phyloP scores from a whole-genome alignment of 306 rosid species.

The Carpinus fangiana region DNA sequence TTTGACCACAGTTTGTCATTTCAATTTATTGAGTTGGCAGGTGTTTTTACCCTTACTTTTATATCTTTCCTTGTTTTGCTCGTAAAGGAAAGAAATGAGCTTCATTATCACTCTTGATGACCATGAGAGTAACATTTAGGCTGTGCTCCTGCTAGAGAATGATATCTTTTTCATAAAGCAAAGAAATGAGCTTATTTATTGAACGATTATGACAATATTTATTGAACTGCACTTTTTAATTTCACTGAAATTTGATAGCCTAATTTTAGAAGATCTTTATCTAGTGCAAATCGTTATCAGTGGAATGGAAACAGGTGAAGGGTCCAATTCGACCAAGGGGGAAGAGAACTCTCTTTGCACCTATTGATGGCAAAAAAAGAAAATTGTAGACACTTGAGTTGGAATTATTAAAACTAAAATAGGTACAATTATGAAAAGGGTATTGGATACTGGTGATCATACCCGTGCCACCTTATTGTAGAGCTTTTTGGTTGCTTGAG shows the following conservation, averaged over 20 bases:
- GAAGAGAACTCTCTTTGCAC: not conserved
- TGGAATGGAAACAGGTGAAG: too few species aligned
- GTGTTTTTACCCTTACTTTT: too few species aligned
- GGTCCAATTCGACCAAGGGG: not conserved
- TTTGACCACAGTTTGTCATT: too few species aligned
- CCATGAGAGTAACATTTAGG: slow-evolving; percentile 54
- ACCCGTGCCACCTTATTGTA: too few species aligned
- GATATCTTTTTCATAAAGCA: slow-evolving; percentile 78
- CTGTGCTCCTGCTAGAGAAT: slow-evolving; percentile 61
- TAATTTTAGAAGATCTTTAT: too few species aligned
- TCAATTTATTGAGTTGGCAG: too few species aligned
- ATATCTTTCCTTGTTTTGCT: slow-evolving; percentile 27
- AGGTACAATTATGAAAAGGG: not conserved
- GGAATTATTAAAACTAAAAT: not conserved
- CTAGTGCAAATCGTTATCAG: too few species aligned
- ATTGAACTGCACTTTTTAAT: too few species aligned
- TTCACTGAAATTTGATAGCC: too few species aligned
- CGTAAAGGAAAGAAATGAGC: slow-evolving; percentile 52
- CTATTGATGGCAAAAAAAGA: not conserved
- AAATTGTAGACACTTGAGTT: not conserved
- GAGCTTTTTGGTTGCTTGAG: too few species aligned
- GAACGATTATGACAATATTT: too few species aligned
- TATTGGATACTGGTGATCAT: too few species aligned
- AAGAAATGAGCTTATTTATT: slow-evolving; percentile 46
- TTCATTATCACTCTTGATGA: slow-evolving; percentile 34